phyloP scores from a whole-genome alignment of 176 grass and related monocot genomes.

The Juncus effusus region DNA sequence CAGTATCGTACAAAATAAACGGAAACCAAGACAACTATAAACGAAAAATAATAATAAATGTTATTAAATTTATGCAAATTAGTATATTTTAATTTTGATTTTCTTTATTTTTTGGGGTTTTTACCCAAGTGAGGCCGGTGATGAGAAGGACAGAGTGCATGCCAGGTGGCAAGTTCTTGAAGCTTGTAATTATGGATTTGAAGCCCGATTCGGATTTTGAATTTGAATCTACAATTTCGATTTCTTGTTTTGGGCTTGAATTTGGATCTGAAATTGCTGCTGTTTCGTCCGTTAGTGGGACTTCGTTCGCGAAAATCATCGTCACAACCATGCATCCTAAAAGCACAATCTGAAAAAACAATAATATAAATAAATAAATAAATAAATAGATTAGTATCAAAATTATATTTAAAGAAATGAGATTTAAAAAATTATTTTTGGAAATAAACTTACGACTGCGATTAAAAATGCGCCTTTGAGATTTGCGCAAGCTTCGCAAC shows the following conservation, averaged over 20 bases:
- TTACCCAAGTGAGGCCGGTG: conserved; percentile 85
- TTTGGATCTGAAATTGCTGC: conserved; percentile 25
- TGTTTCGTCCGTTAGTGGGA: conserved; percentile 30
- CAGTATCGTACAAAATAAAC: conserved; percentile 94
- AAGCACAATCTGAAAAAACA: conserved; percentile 55
- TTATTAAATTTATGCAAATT: background rate
- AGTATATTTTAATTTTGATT: background rate
- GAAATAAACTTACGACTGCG: conserved; percentile 56
- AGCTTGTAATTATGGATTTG: conserved; percentile 32
- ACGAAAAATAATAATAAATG: background rate
- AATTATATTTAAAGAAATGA: background rate
- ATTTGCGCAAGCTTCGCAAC: conserved; percentile 84
- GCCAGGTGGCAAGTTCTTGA: conserved; percentile 78
- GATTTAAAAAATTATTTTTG: background rate
- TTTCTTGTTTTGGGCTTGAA: conserved; percentile 21
- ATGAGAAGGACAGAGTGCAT: conserved; percentile 84
- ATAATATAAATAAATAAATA: background rate
- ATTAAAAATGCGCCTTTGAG: conserved; percentile 83
- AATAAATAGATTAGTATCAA: background rate
- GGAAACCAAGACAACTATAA: conserved; percentile 86
- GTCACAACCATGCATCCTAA: conserved; percentile 35
- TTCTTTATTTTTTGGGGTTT: background rate
- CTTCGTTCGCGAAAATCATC: conserved; percentile 63
- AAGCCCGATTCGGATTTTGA: background rate
- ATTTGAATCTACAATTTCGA: background rate